A percentile compares a stretch with the other conserved stretches of the same genome.
Conservation (phyloP, 495 filamentous ascomycete species). For the Aspergillus egyptiacus region DNA sequence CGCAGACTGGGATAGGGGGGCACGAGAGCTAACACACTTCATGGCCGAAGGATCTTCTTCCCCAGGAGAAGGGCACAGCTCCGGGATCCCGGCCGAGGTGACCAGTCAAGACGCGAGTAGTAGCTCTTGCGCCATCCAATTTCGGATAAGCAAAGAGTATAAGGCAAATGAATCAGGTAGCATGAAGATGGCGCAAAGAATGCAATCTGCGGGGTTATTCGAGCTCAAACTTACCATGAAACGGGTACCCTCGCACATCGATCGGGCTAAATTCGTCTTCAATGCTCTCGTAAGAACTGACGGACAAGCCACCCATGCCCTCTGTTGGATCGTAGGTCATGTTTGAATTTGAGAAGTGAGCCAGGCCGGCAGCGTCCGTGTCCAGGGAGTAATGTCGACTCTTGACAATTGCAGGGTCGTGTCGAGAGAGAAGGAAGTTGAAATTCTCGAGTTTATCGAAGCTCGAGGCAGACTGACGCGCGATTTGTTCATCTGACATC, state of each 20-base stretch:
- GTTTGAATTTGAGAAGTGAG: conserved; percentile 32
- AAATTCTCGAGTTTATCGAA: conserved; percentile 41
- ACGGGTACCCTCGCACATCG: conserved; percentile 41
- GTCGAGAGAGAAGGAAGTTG: conserved; percentile 38
- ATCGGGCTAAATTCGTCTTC: conserved; percentile 41
- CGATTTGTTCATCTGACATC: conserved; percentile 38
- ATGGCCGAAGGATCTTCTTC: conserved; percentile 1
- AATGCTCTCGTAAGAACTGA: conserved; percentile 47
- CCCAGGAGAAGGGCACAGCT: conserved; percentile 9
- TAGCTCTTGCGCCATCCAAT: conserved; percentile 16
- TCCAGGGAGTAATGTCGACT: conserved; percentile 42
- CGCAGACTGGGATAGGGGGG: background rate
- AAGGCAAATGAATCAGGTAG: conserved; percentile 26
- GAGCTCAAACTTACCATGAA: conserved; percentile 36
- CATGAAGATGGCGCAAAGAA: conserved; percentile 35
- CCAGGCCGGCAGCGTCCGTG: conserved; percentile 33
- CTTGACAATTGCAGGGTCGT: conserved; percentile 32
- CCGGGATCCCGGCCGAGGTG: conserved; percentile 2
- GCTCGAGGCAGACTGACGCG: conserved; percentile 24
- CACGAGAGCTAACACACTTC: background rate
- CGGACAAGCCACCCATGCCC: conserved; percentile 43
- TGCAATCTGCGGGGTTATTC: conserved; percentile 33
- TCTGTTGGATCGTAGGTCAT: conserved; percentile 46
- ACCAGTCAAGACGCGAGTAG: conserved; percentile 2
- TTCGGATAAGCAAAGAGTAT: conserved; percentile 12